Percentiles rank a stretch among this genome's conserved stretches.
Conservation (phyloP, 2,329 filamentous ascomycete genomes). For the Trichoderma citrinoviride region DNA sequence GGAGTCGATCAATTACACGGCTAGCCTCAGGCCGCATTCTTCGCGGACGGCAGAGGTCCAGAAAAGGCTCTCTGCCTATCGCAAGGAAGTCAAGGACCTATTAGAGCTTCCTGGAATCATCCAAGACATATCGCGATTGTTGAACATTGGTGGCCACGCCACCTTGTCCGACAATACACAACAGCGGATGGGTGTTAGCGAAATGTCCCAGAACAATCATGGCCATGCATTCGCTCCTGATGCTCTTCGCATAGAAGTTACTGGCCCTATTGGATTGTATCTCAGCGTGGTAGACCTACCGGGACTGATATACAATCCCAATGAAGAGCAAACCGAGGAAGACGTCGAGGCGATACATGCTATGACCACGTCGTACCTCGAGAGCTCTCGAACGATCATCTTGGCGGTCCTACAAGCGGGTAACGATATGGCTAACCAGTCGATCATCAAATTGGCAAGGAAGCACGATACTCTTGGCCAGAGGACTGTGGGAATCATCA, state of each 20-base stretch:
- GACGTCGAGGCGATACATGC: background rate
- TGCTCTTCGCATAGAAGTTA: background rate
- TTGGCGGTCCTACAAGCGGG: background rate
- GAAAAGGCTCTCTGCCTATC: background rate
- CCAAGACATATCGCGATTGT: background rate
- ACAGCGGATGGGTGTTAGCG: too few species aligned
- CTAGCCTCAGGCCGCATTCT: background rate
- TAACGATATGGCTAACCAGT: background rate
- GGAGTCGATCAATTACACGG: background rate
- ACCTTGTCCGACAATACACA: too few species aligned
- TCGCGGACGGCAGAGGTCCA: background rate
- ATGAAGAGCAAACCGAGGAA: background rate
- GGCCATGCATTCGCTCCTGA: background rate
- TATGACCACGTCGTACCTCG: background rate
- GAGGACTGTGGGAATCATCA: background rate
- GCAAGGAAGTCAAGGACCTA: background rate
- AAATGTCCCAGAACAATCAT: background rate
- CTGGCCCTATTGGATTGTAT: background rate
- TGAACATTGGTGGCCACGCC: background rate
- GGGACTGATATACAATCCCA: background rate
- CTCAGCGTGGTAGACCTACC: constrained; percentile 12
- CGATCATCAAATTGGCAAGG: background rate
- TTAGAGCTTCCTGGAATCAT: background rate
- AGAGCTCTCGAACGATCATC: constrained; percentile 4
- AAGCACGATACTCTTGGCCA: background rate